These are phyloP conservation scores for Saccharomyces pastorianus DNA, from an alignment of 1,139 yeast species.

Conservation along the genomic window DNA sequence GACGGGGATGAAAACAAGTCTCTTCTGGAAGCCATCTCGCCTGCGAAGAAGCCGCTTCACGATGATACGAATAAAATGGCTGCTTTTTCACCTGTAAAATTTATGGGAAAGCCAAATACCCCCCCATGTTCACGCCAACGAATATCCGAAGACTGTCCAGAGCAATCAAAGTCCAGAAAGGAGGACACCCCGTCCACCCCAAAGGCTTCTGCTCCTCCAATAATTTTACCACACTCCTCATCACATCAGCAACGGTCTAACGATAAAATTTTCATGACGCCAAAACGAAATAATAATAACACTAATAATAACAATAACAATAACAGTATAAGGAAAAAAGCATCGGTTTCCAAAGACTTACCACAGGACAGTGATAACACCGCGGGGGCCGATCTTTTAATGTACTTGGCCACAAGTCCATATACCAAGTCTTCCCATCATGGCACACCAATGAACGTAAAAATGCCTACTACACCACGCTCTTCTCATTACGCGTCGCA, in stretches of 20 bases:
- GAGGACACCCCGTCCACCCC: slow-evolving; percentile 3
- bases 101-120: neutral
- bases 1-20: slow-evolving; percentile 9
- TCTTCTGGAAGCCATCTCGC: slow-evolving; percentile 10
- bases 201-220: neutral
- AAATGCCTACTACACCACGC: slow-evolving; percentile 24
- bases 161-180: neutral
- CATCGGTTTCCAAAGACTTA: neutral
- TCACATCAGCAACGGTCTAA: neutral
- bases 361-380: slow-evolving; percentile 7
- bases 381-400: slow-evolving; percentile 30
- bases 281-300: slow-evolving; percentile 5
- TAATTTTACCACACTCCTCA: neutral
- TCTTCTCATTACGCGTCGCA: slow-evolving; percentile 12
- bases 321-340: slow-evolving; percentile 1
- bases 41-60: slow-evolving; percentile 7
- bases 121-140: slow-evolving; percentile 8
- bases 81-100: neutral
- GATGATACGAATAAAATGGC: slow-evolving; percentile 2
- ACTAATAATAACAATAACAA: neutral
- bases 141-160: neutral
- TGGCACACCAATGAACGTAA: neutral
- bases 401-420: slow-evolving; percentile 33
- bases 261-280: slow-evolving; percentile 6
- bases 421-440: slow-evolving; percentile 16